Base-by-base conservation (phyloP, 2,329 filamentous ascomycete species). In the Paramyrothecium sp. region DNA sequence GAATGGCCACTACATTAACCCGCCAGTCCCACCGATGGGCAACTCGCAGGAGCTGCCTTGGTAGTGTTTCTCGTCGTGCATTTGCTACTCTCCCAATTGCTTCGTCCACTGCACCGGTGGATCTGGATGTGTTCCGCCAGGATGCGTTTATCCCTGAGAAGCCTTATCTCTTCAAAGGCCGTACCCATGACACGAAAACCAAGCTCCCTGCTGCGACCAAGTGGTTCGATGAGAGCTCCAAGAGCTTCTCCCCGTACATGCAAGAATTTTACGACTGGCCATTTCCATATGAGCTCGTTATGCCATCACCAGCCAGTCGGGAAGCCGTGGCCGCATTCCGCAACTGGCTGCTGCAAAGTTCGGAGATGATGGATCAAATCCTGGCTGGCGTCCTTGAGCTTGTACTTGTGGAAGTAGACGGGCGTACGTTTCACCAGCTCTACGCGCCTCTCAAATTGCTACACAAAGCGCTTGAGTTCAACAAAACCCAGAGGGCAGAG, bases 361-460 rank as follows among this genome's bases (percentile, higher is more conserved):
- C 62, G 44, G 66, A 71, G 17, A 52, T 63, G 23, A 61, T 61
- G 17, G 71, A 75, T 41, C 67, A 65, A 34, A 60, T 70, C 16
- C 57, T 76, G 23, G 67, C 69, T 7, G 66, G 64, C 20, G 69
- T 72, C 13, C 63, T 74, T 60, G 60, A 67, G 48, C 59, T 63
- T 11, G 65, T 69, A 5, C 51, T 73, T 4, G 44, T 59, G 34
- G 63, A 69, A 12, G 17, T 57, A 2, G 48, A 51, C 2, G 54
- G 54, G 8, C 61, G 71, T 53, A 71, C 65, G 30, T 91, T 86
- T 67, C 80, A 78, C 26, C 81, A 81, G 53, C 78, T 90, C 50
- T 67, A 83, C 23, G 86, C 85, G 1, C 84, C 87, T 0, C 73
- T 96, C 0, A 77, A 76, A 41, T 78, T 94, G 34, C 84, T 96